Evolutionary conservation across 2,329 filamentous ascomycete genomes (phyloP).

Genomic region (Penicillium capsulatum): DNA sequence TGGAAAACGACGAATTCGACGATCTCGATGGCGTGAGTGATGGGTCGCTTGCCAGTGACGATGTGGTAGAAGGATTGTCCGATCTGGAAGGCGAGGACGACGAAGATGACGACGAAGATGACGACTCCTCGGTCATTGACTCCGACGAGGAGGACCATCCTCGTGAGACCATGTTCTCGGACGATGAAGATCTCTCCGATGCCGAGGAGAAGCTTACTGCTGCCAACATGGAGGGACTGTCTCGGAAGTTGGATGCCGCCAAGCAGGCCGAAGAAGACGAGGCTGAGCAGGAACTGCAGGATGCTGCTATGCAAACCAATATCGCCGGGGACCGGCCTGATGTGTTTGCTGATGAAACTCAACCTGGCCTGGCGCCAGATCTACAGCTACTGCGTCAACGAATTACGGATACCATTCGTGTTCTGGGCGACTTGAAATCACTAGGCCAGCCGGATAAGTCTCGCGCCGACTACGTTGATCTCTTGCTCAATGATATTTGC

Average conservation of each 20-base stretch:
- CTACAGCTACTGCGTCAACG: slow-evolving; percentile 81
- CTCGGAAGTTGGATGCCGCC: slow-evolving; percentile 75
- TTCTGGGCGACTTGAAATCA: slow-evolving; percentile 82
- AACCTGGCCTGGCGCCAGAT: slow-evolving; percentile 72
- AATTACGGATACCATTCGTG: slow-evolving; percentile 88
- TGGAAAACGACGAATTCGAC: slow-evolving; percentile 48
- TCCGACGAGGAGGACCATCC: slow-evolving; percentile 61
- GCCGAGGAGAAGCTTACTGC: slow-evolving; percentile 87
- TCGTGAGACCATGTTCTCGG: slow-evolving; percentile 78
- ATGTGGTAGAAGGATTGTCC: slow-evolving; percentile 39
- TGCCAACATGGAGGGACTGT: slow-evolving; percentile 91
- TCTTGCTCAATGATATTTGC: slow-evolving; percentile 87
- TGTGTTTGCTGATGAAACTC: slow-evolving; percentile 58
- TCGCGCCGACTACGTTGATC: slow-evolving; percentile 79
- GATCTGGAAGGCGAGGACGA: slow-evolving; percentile 58
- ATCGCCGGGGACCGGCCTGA: slow-evolving; percentile 72
- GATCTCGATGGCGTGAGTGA: slow-evolving; percentile 41
- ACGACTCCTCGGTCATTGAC: slow-evolving; percentile 62
- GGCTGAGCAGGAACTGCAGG: slow-evolving; percentile 78
- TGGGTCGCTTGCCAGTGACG: slow-evolving; percentile 48
- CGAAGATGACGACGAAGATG: slow-evolving; percentile 51
- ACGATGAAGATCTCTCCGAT: slow-evolving; percentile 86
- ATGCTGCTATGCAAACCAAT: slow-evolving; percentile 86
- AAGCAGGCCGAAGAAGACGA: slow-evolving; percentile 74
- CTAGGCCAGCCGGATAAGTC: slow-evolving; percentile 75